Evolutionary conservation across 2,329 filamentous ascomycete species (phyloP), one percentile per base, ranked within the genome.

Genomic region (Aspergillus udagawae): DNA sequence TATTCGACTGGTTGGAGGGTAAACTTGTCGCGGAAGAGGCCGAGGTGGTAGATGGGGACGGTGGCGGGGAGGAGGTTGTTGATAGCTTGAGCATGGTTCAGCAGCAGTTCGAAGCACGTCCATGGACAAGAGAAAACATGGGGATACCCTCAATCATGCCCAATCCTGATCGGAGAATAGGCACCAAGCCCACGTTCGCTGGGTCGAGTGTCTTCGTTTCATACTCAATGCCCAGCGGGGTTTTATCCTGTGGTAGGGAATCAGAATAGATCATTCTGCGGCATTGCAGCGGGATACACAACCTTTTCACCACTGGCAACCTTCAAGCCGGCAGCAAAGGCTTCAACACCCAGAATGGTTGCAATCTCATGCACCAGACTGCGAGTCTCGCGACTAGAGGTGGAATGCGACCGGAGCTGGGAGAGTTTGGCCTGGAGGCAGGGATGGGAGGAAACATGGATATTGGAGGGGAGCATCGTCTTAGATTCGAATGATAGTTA

Each of bases 1-100:
- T 97, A 96, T 77, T 96, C 92, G 57, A 97, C 92, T 3, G 92
- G 91, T 68, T 91, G 86, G 56, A 97, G 86, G 48, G 90, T 93
- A 56, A 86, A 85, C 59, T 89, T 91, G 73, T 97, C 92, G 70
- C 92, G 91, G 82, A 93, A 97, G 70, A 97, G 88, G 64, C 94
- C 93, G 7, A 97, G 88, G 73, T 97, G 93, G 79, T 97, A 92
- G 62, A 97, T 85, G 6, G 92, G 88, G 32, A 93, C 89, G 14
- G 91, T 83, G 41, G 76, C 72, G 20, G 93, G 92, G 58, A 97
- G 90, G 67, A 97, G 82, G 28, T 86, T 87, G 78, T 93, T 88
- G 47, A 96, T 79, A 27, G 91, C 89, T 89, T 21, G 49, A 29
- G 9, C 41, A 32, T 4, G 14, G 17, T 25, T 4, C 21, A 23